Evolutionary conservation across 2,329 filamentous ascomycete genomes (phyloP), one percentile per base, ranked within the genome.

Genomic region (Chaetomiaceae sp.): DNA sequence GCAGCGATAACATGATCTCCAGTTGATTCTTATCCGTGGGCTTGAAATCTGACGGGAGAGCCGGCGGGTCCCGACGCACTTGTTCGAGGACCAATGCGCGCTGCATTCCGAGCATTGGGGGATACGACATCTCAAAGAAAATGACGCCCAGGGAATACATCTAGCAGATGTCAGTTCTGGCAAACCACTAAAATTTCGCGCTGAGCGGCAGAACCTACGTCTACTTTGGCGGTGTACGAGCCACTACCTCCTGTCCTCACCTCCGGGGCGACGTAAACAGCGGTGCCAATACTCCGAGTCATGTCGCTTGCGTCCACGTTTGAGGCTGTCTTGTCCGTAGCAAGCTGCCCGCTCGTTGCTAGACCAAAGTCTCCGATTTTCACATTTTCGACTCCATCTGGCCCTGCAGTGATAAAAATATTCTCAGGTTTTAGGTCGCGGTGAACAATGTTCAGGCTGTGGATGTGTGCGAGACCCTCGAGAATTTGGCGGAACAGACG

Each of bases 91-190:
- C 79, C 47, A 77, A 71, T 2, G 79, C 80, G 57, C 83, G 78
- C 62, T 86, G 78, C 81, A 86, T 85, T 4, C 82, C 82, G 10
- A 75, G 61, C 66, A 85, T 75, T 0, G 81, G 76, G 30, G 75
- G 71, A 59, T 85, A 91, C 64, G 88, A 95, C 94, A 99, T 99
- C 70, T 99, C 94, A 61, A 96, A 97, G 72, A 99, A 95, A 53
- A 99, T 97, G 58, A 99, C 88, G 0, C 94, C 94, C 37, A 99
- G 77, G 0, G 92, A 96, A 67, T 94, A 99, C 92, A 99, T 97
- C 79, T 84, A 51, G 0, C 32, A 6, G 0, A 7, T n/a, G 47
- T 66, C 54, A 64, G 59, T 23, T 44, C 7, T 5, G 18, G 4
- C 13, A 3, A 11, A 10, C 11, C 6, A 16, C 11, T 8, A n/a